Evolutionary conservation across 306 rosid species (phyloP).

Genomic region (Prunus mira): DNA sequence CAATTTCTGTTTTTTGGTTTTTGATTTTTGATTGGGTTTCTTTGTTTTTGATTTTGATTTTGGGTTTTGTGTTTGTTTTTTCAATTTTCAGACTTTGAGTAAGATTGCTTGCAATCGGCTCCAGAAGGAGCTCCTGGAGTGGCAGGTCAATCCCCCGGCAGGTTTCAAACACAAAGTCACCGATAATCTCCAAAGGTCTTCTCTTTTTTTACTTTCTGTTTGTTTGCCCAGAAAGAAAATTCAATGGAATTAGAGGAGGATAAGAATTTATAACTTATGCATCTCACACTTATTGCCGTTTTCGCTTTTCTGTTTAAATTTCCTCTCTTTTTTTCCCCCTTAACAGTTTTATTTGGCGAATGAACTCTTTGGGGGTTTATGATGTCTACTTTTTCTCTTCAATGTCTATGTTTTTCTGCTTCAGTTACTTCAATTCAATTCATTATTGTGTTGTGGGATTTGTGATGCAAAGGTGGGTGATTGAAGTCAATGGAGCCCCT

Average conservation of each 20-base stretch:
- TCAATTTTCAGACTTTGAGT: conserved; percentile 58
- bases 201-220: not conserved
- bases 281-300: conserved; percentile 2
- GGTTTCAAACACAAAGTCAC: conserved; percentile 98
- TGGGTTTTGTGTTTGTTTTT: not conserved
- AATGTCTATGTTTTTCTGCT: not conserved
- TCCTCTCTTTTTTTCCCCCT: not conserved
- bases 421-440: not conserved
- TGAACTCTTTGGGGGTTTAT: not conserved
- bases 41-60: not conserved
- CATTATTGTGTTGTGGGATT: conserved; percentile 4
- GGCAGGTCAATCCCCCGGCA: conserved; percentile 96
- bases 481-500: conserved; percentile 96
- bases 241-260: not conserved
- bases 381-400: not conserved
- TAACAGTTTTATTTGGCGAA: conserved; percentile 8
- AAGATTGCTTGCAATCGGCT: conserved; percentile 99
- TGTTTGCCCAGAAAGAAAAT: not conserved
- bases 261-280: not conserved
- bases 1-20: not conserved
- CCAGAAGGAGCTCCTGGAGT: conserved; percentile 95
- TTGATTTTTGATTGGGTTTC: not conserved
- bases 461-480: conserved; percentile 76
- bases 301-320: conserved; percentile 6
- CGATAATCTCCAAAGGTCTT: conserved; percentile 91